Percentiles rank a stretch among this genome's conserved stretches.
These are phyloP conservation scores for Ailanthus altissimus DNA, from an alignment of 345 rosid species.

Conservation along the genomic window DNA sequence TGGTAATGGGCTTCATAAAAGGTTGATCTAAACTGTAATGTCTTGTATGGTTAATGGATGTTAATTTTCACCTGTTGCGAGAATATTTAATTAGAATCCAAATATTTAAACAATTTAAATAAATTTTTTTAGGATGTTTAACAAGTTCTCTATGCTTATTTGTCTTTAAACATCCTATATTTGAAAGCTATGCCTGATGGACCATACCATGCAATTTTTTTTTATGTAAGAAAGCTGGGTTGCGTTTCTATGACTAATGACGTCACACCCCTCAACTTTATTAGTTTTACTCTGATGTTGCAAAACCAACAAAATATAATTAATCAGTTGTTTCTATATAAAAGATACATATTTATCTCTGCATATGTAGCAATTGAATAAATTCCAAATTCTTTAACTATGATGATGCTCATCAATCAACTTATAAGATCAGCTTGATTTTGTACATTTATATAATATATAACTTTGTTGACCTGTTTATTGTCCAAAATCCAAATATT, in stretches of 20 bases:
- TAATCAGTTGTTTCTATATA: not conserved
- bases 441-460: not conserved
- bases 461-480: not conserved
- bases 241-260: conserved; percentile 5
- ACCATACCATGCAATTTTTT: not conserved
- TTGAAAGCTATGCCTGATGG: conserved; percentile 2
- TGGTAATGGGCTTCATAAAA: not conserved
- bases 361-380: too few relatives aligned
- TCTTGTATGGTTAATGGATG: not conserved
- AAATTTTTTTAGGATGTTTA: not conserved
- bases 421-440: not conserved
- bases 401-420: not conserved
- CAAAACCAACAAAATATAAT: not conserved
- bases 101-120: not conserved
- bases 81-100: not conserved
- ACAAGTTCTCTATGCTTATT: not conserved
- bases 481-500: not conserved
- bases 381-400: too few relatives aligned
- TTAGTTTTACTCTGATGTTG: not conserved
- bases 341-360: not conserved
- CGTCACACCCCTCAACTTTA: not conserved
- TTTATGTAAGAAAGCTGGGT: not conserved
- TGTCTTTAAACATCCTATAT: not conserved
- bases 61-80: not conserved
- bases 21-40: not conserved